phyloP scores from a whole-genome alignment of 176 grass and related monocot genomes.

The Bonia amplexicaulis region DNA sequence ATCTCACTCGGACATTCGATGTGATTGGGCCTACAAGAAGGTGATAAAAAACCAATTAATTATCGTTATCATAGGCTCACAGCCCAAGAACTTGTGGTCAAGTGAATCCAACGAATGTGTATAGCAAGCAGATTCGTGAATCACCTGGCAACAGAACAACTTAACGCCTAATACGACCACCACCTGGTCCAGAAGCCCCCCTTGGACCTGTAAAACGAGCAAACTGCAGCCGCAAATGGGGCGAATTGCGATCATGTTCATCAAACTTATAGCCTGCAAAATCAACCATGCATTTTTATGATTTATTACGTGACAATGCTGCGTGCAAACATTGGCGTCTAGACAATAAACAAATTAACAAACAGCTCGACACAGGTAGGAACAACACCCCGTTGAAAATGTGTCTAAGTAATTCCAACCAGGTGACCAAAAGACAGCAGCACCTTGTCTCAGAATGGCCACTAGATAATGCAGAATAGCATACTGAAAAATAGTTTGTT shows the following conservation, averaged over 20 bases:
- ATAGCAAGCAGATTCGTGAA: conserved; percentile 1
- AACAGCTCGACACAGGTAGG: not conserved
- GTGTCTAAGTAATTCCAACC: not conserved
- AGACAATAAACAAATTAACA: not conserved
- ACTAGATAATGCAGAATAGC: not conserved
- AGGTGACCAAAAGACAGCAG: not conserved
- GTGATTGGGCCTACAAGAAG: conserved; percentile 45
- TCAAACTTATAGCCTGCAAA: conserved; percentile 86
- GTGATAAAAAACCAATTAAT: not conserved
- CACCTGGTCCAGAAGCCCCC: conserved; percentile 57
- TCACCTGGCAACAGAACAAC: conserved; percentile 42
- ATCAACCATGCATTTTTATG: conserved; percentile 35
- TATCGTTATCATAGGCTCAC: not conserved
- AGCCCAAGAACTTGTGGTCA: not conserved
- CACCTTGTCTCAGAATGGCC: not conserved
- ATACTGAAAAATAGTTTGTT: not conserved
- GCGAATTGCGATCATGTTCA: conserved; percentile 68
- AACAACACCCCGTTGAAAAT: not conserved
- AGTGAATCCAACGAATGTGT: not conserved
- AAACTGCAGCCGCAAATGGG: conserved; percentile 64
- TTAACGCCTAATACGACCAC: conserved; percentile 63
- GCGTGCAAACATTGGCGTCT: not conserved
- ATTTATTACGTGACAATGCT: not conserved
- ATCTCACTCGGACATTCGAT: not conserved
- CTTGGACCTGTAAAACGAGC: conserved; percentile 77